Conservation (phyloP, 2,329 filamentous ascomycete genomes). For the Lachnellula subtilissima region DNA sequence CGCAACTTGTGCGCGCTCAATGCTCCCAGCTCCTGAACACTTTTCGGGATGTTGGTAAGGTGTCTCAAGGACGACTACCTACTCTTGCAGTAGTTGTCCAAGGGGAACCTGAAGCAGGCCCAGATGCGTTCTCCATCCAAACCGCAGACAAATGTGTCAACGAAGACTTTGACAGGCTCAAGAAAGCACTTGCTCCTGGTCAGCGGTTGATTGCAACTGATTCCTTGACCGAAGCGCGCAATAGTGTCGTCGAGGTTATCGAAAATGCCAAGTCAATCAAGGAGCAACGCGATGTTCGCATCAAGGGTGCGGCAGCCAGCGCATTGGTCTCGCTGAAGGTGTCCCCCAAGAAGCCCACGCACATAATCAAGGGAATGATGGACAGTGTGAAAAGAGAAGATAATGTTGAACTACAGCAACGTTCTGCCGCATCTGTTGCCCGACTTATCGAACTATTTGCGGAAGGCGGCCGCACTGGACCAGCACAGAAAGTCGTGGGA, state of each 20-base stretch:
- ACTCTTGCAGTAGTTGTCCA: constrained; percentile 86
- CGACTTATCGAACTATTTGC: constrained; percentile 83
- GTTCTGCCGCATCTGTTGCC: constrained; percentile 81
- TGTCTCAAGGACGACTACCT: constrained; percentile 70
- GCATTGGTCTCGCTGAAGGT: constrained; percentile 82
- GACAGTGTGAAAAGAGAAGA: constrained; percentile 96
- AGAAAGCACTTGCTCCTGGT: constrained; percentile 81
- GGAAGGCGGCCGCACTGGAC: constrained; percentile 69
- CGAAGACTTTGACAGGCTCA: constrained; percentile 81
- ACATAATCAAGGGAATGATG: constrained; percentile 95
- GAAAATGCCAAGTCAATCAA: constrained; percentile 76
- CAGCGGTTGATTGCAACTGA: constrained; percentile 80
- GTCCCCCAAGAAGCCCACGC: constrained; percentile 88
- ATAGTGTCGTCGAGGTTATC: constrained; percentile 66
- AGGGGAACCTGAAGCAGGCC: constrained; percentile 85
- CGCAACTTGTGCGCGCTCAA: constrained; percentile 85
- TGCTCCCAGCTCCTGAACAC: constrained; percentile 86
- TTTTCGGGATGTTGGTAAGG: constrained; percentile 86
- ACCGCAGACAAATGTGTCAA: constrained; percentile 85
- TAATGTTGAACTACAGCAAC: constrained; percentile 79
- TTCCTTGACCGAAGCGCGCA: constrained; percentile 71
- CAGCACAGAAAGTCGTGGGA: constrained; percentile 91
- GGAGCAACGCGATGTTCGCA: constrained; percentile 75
- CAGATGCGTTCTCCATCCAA: constrained; percentile 81
- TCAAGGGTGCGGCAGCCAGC: constrained; percentile 80